Evolutionary conservation across 768 basidiomycete species (phyloP).

Genomic region (Amanita jacksonii): DNA sequence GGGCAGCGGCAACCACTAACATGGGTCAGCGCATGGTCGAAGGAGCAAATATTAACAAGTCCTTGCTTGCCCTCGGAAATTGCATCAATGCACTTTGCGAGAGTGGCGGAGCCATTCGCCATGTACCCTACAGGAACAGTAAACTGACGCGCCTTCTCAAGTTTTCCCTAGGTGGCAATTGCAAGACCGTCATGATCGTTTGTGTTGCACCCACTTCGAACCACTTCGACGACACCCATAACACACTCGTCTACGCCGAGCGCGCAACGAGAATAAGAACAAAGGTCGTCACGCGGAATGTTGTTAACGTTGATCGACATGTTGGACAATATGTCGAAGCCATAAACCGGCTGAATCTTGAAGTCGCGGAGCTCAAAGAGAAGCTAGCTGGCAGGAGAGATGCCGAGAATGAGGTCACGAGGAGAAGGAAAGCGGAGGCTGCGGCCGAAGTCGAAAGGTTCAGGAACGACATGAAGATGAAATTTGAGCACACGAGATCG

Average conservation of each 20-base stretch:
- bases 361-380: conserved; percentile 80
- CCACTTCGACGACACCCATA: conserved; percentile 98
- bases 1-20: conserved; percentile 92
- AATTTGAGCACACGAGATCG: conserved; percentile 60
- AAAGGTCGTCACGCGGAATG: conserved; percentile 90
- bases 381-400: conserved; percentile 67
- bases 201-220: conserved; percentile 91
- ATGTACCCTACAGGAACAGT: conserved; percentile 95
- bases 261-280: conserved; percentile 98
- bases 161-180: conserved; percentile 97
- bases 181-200: conserved; percentile 99
- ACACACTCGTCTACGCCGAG: conserved; percentile 95
- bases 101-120: conserved; percentile 78
- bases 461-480: conserved; percentile 60
- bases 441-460: conserved; percentile 65
- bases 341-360: conserved; percentile 78
- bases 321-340: conserved; percentile 94
- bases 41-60: conserved; percentile 99
- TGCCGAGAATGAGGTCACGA: conserved; percentile 51
- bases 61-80: conserved; percentile 91
- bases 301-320: conserved; percentile 90
- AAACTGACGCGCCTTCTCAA: conserved; percentile 97
- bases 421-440: conserved; percentile 64
- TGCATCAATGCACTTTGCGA: conserved; percentile 99
- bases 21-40: conserved; percentile 99